Evolutionary conservation across 179 eudicot genomes (phyloP), one percentile per base, ranked within the genome.

Genomic region (Spinacia oleracea): DNA sequence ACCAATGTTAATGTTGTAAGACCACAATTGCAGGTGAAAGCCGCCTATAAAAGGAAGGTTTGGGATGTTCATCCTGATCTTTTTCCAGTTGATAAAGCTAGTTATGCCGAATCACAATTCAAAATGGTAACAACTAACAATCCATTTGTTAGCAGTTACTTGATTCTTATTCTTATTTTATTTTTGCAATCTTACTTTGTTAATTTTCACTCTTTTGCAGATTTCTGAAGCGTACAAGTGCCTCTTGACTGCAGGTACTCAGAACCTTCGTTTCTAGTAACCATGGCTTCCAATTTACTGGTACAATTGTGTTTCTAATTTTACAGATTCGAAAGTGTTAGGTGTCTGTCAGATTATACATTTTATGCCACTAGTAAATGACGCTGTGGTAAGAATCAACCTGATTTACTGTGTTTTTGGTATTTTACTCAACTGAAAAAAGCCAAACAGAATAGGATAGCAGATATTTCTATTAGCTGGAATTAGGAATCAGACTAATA

Each of bases 41-140:
- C 84, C 55, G 92, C 92, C 20, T 89, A 89, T 75, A 88, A 79
- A 78, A 86, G 72, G 50, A 85, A 83, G 79, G 92, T 81, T 51
- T 89, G 88, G 90, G 90, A 89, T 77, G 85, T 86, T 64, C 92
- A 89, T 71, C 92, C 92, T 20, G 92, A 89, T 76, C 89, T 89
- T 35, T 86, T 88, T 72, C 90, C 92, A 9, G 63, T 76, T 63
- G 66, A 80, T 73, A 43, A 78, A 73, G 85, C 85, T 46, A 75
- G 75, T 55, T 50, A 76, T 58, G 92, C 92, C 4, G 92, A 89
- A 78, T 63, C 85, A 51, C 84, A 80, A 29, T 89, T 89, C 82
- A 89, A 89, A 73, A 32, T 81, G 88, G 92, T 89, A 67, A 56
- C 18, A 12, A 12, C 18, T 0, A 11, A 3, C 15, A 14, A 11